Evolutionary conservation across 1,284 basidiomycete species (phyloP).

Genomic region (Leccinum ambiguum): DNA sequence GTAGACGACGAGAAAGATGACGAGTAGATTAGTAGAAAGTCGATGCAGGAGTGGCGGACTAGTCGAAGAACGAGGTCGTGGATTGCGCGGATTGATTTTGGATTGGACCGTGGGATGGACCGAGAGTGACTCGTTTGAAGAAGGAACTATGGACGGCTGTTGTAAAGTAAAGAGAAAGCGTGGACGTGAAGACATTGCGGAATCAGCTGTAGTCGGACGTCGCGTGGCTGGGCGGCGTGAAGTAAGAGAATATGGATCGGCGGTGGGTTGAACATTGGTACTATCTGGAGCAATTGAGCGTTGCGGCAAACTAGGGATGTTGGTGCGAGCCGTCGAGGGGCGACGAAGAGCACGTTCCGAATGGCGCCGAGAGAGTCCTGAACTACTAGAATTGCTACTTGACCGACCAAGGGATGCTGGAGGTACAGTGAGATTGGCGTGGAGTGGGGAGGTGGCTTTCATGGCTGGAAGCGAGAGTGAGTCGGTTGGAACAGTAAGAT

Average conservation of each 20-base stretch:
- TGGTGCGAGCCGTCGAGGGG: conserved; percentile 17
- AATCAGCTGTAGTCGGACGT: conserved; percentile 33
- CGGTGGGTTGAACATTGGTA: conserved; percentile 20
- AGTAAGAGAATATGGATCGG: conserved; percentile 17
- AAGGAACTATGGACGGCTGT: conserved; percentile 18
- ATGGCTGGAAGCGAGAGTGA: conserved; percentile 46
- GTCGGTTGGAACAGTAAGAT: conserved; percentile 25
- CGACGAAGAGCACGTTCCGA: conserved; percentile 42
- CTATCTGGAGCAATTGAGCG: conserved; percentile 6
- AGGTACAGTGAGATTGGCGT: conserved; percentile 37
- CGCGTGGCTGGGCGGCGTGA: conserved; percentile 16
- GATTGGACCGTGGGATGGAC: conserved; percentile 19
- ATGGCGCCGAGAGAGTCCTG: conserved; percentile 49
- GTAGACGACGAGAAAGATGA: conserved; percentile 40
- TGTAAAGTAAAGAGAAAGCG: conserved; percentile 29
- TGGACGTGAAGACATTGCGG: conserved; percentile 21
- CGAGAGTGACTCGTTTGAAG: conserved; percentile 15
- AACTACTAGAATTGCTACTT: conserved; percentile 31
- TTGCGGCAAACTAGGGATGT: conserved; percentile 19
- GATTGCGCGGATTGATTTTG: conserved; percentile 9
- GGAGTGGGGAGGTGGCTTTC: conserved; percentile 53
- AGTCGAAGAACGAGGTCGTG: conserved; percentile 60
- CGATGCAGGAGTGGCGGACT: conserved; percentile 71
- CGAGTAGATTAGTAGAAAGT: conserved; percentile 67
- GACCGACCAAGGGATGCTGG: conserved; percentile 27